These are phyloP conservation scores for Allomyces javanicus DNA, from an alignment of 192 early-diverging fungal species.

Conservation along the genomic window DNA sequence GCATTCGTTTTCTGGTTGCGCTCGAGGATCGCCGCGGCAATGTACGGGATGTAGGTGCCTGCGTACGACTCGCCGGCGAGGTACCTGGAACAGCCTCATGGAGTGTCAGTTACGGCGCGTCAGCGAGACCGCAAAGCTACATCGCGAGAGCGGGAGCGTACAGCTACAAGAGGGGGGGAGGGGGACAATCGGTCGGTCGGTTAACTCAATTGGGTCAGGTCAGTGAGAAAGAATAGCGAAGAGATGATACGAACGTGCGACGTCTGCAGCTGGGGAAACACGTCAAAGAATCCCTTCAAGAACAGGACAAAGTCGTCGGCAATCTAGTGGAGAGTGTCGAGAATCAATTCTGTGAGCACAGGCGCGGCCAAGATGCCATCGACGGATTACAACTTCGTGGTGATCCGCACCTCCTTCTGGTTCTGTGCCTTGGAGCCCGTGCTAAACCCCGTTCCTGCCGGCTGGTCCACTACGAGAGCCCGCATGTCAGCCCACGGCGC, in stretches of 20 bases:
- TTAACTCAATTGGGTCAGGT: too few relatives aligned
- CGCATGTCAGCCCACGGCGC: background rate
- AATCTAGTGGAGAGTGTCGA: constrained; percentile 5
- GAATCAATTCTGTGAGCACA: too few relatives aligned
- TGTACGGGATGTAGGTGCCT: constrained; percentile 31
- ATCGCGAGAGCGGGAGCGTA: too few relatives aligned
- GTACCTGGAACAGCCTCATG: background rate
- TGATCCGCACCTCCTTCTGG: too few relatives aligned
- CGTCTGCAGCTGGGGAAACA: constrained; percentile 13
- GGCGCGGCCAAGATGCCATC: too few relatives aligned
- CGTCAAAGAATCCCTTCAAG: constrained; percentile 16
- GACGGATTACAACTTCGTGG: too few relatives aligned
- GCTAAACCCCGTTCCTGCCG: constrained; percentile 18
- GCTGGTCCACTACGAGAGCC: constrained; percentile 16
- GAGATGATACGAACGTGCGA: constrained; percentile 4
- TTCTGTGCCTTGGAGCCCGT: too few relatives aligned
- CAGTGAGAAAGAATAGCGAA: background rate
- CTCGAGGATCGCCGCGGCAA: constrained; percentile 17
- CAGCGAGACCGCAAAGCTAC: too few relatives aligned
- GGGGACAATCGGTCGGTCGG: too few relatives aligned
- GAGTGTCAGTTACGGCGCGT: too few relatives aligned
- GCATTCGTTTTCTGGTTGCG: background rate
- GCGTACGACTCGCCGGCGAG: constrained; percentile 34
- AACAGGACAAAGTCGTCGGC: constrained; percentile 16
- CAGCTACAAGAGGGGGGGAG: too few relatives aligned